phyloP scores from a whole-genome alignment of 2,329 filamentous ascomycete species.

The Colletotrichum tabaci region DNA sequence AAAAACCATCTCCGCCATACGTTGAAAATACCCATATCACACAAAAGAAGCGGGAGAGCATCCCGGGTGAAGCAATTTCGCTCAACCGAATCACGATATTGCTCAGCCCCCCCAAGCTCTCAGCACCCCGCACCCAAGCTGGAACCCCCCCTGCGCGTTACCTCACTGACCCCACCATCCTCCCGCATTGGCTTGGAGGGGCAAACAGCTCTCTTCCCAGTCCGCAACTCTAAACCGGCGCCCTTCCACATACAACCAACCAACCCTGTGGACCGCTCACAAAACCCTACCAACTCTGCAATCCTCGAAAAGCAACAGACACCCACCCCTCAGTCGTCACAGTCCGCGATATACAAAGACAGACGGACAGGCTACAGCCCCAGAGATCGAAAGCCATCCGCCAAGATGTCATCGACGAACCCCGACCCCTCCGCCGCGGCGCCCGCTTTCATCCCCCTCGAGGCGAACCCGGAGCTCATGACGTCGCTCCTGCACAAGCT shows the following conservation, averaged over 20 bases:
- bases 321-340: neutral
- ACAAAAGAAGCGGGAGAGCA: neutral
- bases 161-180: constrained; percentile 37
- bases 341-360: neutral
- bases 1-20: neutral
- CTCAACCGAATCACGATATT: neutral
- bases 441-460: constrained; percentile 71
- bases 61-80: too few relatives aligned
- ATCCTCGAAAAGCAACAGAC: neutral
- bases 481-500: constrained; percentile 85
- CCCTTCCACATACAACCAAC: constrained; percentile 3
- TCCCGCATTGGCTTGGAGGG: constrained; percentile 21
- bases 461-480: constrained; percentile 91
- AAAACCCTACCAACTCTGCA: neutral
- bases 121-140: constrained; percentile 35
- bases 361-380: neutral
- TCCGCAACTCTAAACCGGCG: neutral
- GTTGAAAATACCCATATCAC: neutral
- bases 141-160: constrained; percentile 8
- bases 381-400: neutral
- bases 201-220: constrained; percentile 30
- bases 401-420: constrained; percentile 49
- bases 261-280: neutral
- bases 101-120: constrained; percentile 26
- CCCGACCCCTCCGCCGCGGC: constrained; percentile 57